Base-by-base conservation (phyloP, 2,329 filamentous ascomycete genomes). In the Tolypocladium pustulatum region DNA sequence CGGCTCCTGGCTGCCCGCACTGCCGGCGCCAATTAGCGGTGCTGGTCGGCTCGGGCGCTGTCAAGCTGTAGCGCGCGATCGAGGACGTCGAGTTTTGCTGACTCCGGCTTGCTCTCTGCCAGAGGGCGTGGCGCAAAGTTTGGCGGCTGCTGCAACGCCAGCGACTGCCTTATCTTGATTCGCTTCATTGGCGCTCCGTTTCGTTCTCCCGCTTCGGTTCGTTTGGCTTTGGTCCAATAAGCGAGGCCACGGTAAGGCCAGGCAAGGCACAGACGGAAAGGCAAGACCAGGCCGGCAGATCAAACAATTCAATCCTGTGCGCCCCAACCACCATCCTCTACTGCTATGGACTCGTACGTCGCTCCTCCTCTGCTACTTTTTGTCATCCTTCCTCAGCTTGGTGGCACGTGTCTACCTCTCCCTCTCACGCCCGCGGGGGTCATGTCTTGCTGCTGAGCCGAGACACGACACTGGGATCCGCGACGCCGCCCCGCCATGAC, bases 321-420 rank as follows among this genome's bases (percentile, higher is more conserved):
- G 30, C 49, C 49, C 15, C 30, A 3, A n/a, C 49, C 49, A 5
- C 30, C 20, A 53, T 58, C 63, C n/a, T 25, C 41, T 46, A 25
- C 22, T 22, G 6, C 10, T 10, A 70, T 70, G 68, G 68, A 70
- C 61, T 69, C 68, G 68, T 69, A 69, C 60, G 68, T 69, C 63
- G 55, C 32, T 37, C 60, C 52, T 56, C 43, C 43, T 61, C 40
- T 57, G 34, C 34, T 54, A 22, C 30, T 30, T 52, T 22, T 57
- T n/a, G 27, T 51, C 30, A 20, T 36, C 49, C 0, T 34, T 2
- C 10, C 17, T 15, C 49, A 2, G 10, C 49, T 34, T n/a, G 2
- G 20, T 36, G 30, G 30, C 49, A 30, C 46, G 49, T 52, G 27
- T 15, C 30, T 32, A 8, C 8, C 46, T 10, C 20, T 34, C 30